A percentile compares a stretch with the other conserved stretches of the same genome.
Evolutionary conservation across 2,329 filamentous ascomycete genomes (phyloP).

Genomic region (Colletotrichum viniferum): DNA sequence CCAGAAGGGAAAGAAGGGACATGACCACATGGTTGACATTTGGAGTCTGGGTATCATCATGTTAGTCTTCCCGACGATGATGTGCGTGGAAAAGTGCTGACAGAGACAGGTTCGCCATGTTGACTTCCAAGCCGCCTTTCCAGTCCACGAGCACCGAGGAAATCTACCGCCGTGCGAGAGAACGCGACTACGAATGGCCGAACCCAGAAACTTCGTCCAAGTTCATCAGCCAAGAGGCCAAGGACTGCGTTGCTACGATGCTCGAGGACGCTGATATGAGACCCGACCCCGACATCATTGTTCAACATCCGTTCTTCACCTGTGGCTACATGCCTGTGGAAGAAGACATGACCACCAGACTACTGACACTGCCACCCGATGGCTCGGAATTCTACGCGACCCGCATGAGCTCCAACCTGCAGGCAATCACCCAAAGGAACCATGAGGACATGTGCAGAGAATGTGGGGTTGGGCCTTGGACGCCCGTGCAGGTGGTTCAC

Average conservation of each 20-base stretch:
- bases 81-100: constrained; percentile 26
- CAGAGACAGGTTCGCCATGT: constrained; percentile 80
- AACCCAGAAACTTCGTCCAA: constrained; percentile 67
- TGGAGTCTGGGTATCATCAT: constrained; percentile 99
- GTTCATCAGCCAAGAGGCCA: constrained; percentile 75
- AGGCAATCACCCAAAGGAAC: constrained; percentile 53
- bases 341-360: constrained; percentile 61
- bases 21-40: constrained; percentile 97
- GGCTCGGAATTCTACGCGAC: constrained; percentile 61
- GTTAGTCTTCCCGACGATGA: constrained; percentile 49
- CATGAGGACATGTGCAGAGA: constrained; percentile 61
- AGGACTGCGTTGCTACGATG: constrained; percentile 78
- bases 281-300: constrained; percentile 77
- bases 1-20: constrained; percentile 90
- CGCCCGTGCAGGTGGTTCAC: constrained; percentile 48
- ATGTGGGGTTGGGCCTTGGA: constrained; percentile 64
- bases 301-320: constrained; percentile 80
- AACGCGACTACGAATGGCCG: constrained; percentile 83
- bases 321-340: constrained; percentile 73
- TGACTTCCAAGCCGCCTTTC: constrained; percentile 95
- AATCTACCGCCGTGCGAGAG: constrained; percentile 75
- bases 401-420: constrained; percentile 48
- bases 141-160: constrained; percentile 89
- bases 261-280: constrained; percentile 76
- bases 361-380: constrained; percentile 63